Conservation (phyloP, 2,329 filamentous ascomycete genomes). For the Sporothrix phasma region DNA sequence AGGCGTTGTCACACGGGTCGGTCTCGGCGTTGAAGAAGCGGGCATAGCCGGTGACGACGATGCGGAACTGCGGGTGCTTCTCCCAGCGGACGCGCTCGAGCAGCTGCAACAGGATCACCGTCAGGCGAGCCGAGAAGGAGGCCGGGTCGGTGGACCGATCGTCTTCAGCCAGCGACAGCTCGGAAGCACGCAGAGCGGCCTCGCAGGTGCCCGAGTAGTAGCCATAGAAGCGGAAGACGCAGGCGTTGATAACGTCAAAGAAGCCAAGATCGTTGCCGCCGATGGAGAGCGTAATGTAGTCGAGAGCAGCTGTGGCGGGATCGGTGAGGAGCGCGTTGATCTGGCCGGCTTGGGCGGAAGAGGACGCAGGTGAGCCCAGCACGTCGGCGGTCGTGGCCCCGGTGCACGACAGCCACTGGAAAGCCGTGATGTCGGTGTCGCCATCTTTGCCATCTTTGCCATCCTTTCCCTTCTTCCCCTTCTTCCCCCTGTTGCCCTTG, state of each 20-base stretch:
- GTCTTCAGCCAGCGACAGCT: conserved; percentile 29
- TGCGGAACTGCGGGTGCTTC: conserved; percentile 32
- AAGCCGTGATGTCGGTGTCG: conserved; percentile 21
- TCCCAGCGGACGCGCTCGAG: conserved; percentile 36
- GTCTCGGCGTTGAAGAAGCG: conserved; percentile 39
- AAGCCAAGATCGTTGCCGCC: conserved; percentile 42
- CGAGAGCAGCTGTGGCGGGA: conserved; percentile 20
- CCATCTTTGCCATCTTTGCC: conserved; percentile 4
- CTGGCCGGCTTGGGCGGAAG: conserved; percentile 26
- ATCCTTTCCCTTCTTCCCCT: neutral
- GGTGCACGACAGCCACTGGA: conserved; percentile 39
- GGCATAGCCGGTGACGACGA: conserved; percentile 39
- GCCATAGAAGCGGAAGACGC: conserved; percentile 40
- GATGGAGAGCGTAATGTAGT: conserved; percentile 38
- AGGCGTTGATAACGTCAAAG: conserved; percentile 41
- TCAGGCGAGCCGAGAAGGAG: conserved; percentile 24
- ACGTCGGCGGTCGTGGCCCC: conserved; percentile 34
- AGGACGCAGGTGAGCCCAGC: conserved; percentile 19
- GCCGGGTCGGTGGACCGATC: conserved; percentile 20
- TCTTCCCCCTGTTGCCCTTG: neutral
- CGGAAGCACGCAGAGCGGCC: conserved; percentile 29
- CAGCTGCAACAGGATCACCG: conserved; percentile 33
- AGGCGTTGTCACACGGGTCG: conserved; percentile 33
- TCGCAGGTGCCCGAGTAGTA: conserved; percentile 39
- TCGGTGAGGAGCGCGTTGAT: conserved; percentile 32